A percentile compares a stretch with the other conserved stretches of the same genome.
Evolutionary conservation across 2,329 filamentous ascomycete species (phyloP).

Genomic region (Colletotrichum sp.): DNA sequence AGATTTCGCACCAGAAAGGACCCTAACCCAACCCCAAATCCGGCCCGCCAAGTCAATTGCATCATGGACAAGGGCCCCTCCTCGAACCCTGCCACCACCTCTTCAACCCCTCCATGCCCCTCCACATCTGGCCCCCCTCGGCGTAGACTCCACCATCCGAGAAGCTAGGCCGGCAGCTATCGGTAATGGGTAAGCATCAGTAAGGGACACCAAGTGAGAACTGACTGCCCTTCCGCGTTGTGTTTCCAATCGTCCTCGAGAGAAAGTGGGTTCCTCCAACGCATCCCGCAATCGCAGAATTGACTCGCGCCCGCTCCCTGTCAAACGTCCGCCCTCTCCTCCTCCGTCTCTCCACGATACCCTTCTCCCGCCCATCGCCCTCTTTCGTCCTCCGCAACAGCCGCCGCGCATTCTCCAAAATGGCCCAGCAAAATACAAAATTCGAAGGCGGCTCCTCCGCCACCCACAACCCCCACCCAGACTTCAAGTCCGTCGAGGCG

Average conservation of each 20-base stretch:
- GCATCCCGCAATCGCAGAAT: neutral
- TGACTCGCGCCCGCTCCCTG: neutral
- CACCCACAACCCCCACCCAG: slow-evolving; percentile 71
- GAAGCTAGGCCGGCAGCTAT: neutral
- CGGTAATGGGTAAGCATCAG: neutral
- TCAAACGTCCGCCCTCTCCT: neutral
- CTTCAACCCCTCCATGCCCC: neutral
- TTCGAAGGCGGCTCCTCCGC: slow-evolving; percentile 10
- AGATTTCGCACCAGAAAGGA: neutral
- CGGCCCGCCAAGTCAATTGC: slow-evolving; percentile 3
- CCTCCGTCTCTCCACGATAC: neutral
- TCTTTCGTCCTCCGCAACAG: neutral
- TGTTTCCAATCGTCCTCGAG: neutral
- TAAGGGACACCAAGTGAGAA: neutral
- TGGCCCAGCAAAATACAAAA: neutral
- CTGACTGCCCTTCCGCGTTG: neutral
- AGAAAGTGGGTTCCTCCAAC: neutral
- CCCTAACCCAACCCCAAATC: neutral
- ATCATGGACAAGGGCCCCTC: slow-evolving; percentile 11
- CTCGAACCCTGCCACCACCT: neutral
- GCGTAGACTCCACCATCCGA: slow-evolving; percentile 13
- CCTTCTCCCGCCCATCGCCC: neutral
- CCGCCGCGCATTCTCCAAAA: neutral
- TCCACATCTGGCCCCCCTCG: neutral
- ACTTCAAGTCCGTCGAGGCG: slow-evolving; percentile 77